Conservation (phyloP, 139 green algal species). For the Tetradesmus obliquus region DNA sequence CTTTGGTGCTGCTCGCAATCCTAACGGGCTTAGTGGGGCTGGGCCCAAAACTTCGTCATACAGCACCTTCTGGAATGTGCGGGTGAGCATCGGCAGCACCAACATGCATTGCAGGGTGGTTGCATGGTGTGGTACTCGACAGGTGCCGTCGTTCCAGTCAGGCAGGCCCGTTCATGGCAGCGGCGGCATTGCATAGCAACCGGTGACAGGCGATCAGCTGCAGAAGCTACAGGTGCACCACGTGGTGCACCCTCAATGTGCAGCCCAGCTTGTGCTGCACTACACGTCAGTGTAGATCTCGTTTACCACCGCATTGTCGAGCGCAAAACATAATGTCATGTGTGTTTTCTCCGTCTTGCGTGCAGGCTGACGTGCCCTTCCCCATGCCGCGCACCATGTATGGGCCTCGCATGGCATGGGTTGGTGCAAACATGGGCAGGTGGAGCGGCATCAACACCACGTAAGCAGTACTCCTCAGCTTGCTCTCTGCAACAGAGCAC, state of each 20-base stretch:
- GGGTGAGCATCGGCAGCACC: neutral
- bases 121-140: too few relatives aligned
- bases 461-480: neutral
- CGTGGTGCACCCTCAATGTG: too few relatives aligned
- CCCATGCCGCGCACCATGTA: constrained; percentile 21
- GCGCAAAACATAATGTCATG: too few relatives aligned
- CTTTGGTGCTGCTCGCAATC: neutral
- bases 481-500: too few relatives aligned
- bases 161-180: neutral
- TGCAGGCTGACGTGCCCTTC: constrained; percentile 20
- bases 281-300: too few relatives aligned
- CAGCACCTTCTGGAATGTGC: constrained; percentile 34
- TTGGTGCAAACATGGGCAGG: neutral
- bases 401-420: constrained; percentile 25
- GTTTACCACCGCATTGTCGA: too few relatives aligned
- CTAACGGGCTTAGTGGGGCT: constrained; percentile 22
- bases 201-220: too few relatives aligned
- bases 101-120: neutral
- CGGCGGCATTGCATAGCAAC: too few relatives aligned
- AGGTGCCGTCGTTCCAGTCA: too few relatives aligned
- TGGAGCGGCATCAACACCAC: constrained; percentile 7
- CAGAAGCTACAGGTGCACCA: too few relatives aligned
- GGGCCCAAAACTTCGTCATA: constrained; percentile 35
- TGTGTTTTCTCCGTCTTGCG: neutral
- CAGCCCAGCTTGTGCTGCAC: too few relatives aligned